Percentiles rank a stretch among this genome's conserved stretches.
phyloP scores from a whole-genome alignment of 2,329 filamentous ascomycete species.

The Taxawa tesnikishii region DNA sequence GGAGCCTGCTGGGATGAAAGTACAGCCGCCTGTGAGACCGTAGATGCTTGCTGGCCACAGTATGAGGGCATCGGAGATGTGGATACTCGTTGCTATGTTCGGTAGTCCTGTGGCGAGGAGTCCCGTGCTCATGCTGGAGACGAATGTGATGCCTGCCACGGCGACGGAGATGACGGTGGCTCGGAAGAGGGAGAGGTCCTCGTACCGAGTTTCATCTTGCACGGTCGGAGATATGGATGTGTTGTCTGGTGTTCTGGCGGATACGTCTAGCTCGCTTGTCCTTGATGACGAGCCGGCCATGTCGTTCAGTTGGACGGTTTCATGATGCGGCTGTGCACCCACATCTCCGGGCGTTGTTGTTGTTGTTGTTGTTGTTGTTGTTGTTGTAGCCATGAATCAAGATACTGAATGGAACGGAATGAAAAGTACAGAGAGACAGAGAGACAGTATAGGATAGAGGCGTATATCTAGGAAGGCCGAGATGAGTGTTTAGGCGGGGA shows the following conservation, averaged over 20 bases:
- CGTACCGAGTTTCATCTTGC: neutral
- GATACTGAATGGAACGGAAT: too few relatives aligned
- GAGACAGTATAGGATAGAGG: too few relatives aligned
- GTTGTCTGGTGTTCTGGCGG: slow-evolving; percentile 4
- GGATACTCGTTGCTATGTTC: neutral
- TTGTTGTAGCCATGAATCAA: too few relatives aligned
- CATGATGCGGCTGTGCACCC: too few relatives aligned
- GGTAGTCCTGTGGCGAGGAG: slow-evolving; percentile 1
- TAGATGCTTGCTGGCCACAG: slow-evolving; percentile 17
- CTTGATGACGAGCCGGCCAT: slow-evolving; percentile 8
- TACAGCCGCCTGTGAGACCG: slow-evolving; percentile 35
- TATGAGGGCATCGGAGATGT: slow-evolving; percentile 7
- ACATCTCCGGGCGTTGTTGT: slow-evolving; percentile 9
- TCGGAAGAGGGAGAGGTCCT: neutral
- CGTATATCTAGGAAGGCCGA: too few relatives aligned
- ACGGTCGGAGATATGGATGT: too few relatives aligned
- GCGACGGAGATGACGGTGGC: neutral
- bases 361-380: slow-evolving; percentile 5
- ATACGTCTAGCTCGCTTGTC: slow-evolving; percentile 8
- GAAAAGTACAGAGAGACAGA: too few relatives aligned
- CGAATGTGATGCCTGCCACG: neutral
- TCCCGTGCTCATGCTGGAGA: neutral
- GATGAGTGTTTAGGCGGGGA: too few relatives aligned
- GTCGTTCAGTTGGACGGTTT: slow-evolving; percentile 7
- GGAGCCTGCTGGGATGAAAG: slow-evolving; percentile 37